Base-by-base conservation (phyloP, 805 yeast genomes). In the Komagataella pseudopastoris region DNA sequence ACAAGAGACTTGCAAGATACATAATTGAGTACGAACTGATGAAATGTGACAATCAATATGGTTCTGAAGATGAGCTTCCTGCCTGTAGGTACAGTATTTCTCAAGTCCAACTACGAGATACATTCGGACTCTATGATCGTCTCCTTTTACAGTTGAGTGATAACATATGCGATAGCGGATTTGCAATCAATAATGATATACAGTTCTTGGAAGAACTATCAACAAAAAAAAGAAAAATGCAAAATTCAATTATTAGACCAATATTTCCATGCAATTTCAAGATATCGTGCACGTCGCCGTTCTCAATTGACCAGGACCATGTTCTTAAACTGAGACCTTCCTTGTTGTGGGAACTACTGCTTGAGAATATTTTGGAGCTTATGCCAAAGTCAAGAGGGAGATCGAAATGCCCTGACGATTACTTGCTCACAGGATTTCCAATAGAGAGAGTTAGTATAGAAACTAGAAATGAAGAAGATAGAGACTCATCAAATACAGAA, bases 1-100 rank as follows among this genome's bases (percentile, higher is more conserved):
- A 74, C 24, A 61, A 64, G 6, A 70, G 78, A 52, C 63, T 85
- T 23, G 71, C 81, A 6, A 68, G 88, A 44, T 71, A 72, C 54
- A 65, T 80, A 1, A 62, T 83, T 30, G 95, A 87, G 58, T 78
- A 80, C 58, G 77, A 77, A 50, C 55, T 80, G 2, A 68, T 75
- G 4, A 73, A 75, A 24, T 30, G 39, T 12, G 39, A 30, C 39
- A 30, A 30, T 10, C 23, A 20, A 12, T 45, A 45, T 20, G 23
- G 46, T 4, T 45, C 49, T 16, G 51, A 50, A 6, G 44, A 45
- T 18, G 51, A 50, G 23, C 47, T 49, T 20, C n/a, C 51, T 6
- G n/a, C 45, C 24, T 23, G 44, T 48, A 44, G 14, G 6, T 8
- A 45, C 49, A 24, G 14, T 7, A 44, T 43, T 22, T 44, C 17